phyloP scores from a whole-genome alignment of 768 basidiomycete species.

The Pleurotus eryngii region DNA sequence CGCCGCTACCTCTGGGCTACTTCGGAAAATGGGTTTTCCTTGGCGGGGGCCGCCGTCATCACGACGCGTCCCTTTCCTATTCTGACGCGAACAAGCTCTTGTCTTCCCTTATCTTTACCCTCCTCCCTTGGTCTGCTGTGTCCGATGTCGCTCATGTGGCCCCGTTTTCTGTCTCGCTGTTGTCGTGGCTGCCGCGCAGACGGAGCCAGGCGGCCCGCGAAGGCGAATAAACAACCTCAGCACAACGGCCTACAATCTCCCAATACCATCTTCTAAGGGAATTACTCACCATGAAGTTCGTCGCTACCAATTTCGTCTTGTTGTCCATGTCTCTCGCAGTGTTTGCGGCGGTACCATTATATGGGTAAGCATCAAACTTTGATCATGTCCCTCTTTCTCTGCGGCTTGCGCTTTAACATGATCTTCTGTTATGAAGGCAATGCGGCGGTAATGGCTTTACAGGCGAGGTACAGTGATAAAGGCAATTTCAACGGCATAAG shows the following conservation, averaged over 20 bases:
- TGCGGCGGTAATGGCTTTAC: not conserved
- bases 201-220: not conserved
- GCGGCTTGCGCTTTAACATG: not conserved
- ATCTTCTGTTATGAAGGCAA: not conserved
- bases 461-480: not conserved
- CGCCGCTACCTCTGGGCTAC: too few relatives aligned
- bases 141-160: not conserved
- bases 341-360: not conserved
- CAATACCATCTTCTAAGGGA: not conserved
- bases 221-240: not conserved
- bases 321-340: not conserved
- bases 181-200: not conserved
- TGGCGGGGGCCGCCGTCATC: too few relatives aligned
- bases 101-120: too few relatives aligned
- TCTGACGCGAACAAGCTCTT: too few relatives aligned
- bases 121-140: too few relatives aligned
- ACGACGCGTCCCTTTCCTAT: too few relatives aligned
- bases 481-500: not conserved
- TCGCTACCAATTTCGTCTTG: not conserved
- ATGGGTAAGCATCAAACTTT: not conserved
- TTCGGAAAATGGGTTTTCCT: too few relatives aligned
- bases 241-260: not conserved
- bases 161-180: not conserved
- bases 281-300: not conserved
- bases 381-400: not conserved